Evolutionary conservation across 1,139 yeast species (phyloP), one percentile per base, ranked within the genome.

Genomic region (Geotrichum klebahnii): DNA sequence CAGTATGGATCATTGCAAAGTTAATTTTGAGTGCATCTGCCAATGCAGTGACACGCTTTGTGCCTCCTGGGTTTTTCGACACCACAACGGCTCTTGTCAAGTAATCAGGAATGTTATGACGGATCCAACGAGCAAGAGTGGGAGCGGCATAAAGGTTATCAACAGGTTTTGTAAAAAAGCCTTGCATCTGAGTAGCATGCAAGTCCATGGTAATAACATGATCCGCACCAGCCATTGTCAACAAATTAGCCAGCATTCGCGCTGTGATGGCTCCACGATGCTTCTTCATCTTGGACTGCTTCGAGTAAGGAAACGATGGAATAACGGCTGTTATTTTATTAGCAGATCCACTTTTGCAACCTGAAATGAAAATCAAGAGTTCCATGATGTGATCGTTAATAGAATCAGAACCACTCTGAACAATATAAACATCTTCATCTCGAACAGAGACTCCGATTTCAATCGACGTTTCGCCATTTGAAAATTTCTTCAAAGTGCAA

Each of bases 111-210:
- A 94, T 84, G 63, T 92, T 84, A 66, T 85, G 95, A 61, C 87
- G 82, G 64, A 92, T 90, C 98, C 98, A 94, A 62, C 88, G 81
- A 22, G 96, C 97, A 59, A 94, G 77, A 41, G 96, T 88, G 44
- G 98, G 98, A 3, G 96, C 97, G 24, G 97, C 97, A 64, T 87
- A 89, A 56, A 92, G 73, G 67, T 92, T 92, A 68, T 92, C 99
- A 26, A 92, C 97, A 0, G 99, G 98, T 63, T 89, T 89, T 38
- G 95, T 81, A 73, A 92, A 92, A 66, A 94, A 92, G 12, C 99
- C 99, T 73, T 92, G 99, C 97, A 92, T 94, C 70, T 92, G 99
- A 36, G 96, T 83, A 24, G 98, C 98, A 66, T 94, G 98, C 60
- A 92, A 75, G 67, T 92, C 99, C 97, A 92, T 90, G 5, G 96